phyloP scores from a whole-genome alignment of 352 stramenopile genomes.

The Aphanomyces euteiches region DNA sequence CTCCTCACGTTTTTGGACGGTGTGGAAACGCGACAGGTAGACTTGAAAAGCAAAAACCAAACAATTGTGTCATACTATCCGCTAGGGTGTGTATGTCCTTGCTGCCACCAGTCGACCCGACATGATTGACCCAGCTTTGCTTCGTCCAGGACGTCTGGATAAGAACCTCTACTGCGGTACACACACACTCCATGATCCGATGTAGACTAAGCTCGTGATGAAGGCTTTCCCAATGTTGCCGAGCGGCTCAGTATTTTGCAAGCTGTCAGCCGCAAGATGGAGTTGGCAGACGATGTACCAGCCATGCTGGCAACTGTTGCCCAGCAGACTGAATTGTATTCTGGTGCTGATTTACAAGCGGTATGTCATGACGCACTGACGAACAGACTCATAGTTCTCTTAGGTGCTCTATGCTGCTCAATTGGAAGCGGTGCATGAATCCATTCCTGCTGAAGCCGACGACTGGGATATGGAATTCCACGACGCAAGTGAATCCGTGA shows the following conservation, averaged over 20 bases:
- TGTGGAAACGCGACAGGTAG: conserved; percentile 86
- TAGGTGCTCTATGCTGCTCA: conserved; percentile 92
- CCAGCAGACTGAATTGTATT: conserved; percentile 80
- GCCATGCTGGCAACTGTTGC: conserved; percentile 61
- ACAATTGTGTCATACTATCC: background rate
- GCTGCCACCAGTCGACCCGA: conserved; percentile 95
- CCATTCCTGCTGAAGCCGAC: conserved; percentile 48
- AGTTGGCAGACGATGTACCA: conserved; percentile 56
- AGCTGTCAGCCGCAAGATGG: conserved; percentile 73
- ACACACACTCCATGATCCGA: conserved; percentile 17
- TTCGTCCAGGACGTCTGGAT: conserved; percentile 92
- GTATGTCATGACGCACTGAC: conserved; percentile 40
- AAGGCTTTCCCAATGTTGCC: conserved; percentile 79
- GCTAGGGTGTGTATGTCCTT: conserved; percentile 90
- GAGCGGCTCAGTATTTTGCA: conserved; percentile 79
- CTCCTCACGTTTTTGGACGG: conserved; percentile 97
- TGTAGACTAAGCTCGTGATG: background rate
- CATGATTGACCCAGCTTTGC: conserved; percentile 94
- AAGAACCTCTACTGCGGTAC: conserved; percentile 90
- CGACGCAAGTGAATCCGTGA: conserved; percentile 21
- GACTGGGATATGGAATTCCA: conserved; percentile 31
- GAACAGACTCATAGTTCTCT: background rate
- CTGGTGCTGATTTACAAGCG: conserved; percentile 90
- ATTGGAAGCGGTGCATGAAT: conserved; percentile 89
- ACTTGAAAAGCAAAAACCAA: background rate